These are phyloP conservation scores for Irpex sp. DNA, from an alignment of 1,284 basidiomycete species.

Conservation along the genomic window DNA sequence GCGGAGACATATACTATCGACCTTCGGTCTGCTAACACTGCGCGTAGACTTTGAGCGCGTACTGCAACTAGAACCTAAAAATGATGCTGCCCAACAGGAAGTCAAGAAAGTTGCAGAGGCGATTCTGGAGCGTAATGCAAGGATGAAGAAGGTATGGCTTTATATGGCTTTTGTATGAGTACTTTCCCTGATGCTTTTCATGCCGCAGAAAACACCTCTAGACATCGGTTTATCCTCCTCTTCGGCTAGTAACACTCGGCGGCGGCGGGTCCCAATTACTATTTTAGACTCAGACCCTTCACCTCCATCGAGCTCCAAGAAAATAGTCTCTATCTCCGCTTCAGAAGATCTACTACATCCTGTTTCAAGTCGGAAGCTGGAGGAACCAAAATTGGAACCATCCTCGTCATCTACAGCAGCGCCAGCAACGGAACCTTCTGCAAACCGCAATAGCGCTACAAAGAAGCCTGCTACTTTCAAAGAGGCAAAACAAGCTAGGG, in stretches of 20 bases:
- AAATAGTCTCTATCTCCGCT: neutral
- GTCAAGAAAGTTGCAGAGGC: slow-evolving; percentile 36
- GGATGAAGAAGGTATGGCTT: slow-evolving; percentile 26
- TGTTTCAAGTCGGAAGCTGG: slow-evolving; percentile 27
- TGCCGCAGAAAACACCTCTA: slow-evolving; percentile 14
- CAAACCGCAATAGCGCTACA: neutral
- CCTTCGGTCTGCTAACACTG: neutral
- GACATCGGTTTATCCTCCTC: slow-evolving; percentile 17
- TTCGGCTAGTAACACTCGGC: slow-evolving; percentile 20
- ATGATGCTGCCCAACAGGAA: slow-evolving; percentile 55
- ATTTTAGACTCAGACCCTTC: slow-evolving; percentile 46
- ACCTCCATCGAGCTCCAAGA: slow-evolving; percentile 9
- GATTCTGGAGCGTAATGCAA: slow-evolving; percentile 24
- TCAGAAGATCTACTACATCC: slow-evolving; percentile 30
- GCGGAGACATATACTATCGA: slow-evolving; percentile 18
- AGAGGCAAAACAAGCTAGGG: slow-evolving; percentile 52
- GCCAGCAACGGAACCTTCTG: slow-evolving; percentile 9
- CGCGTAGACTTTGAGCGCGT: slow-evolving; percentile 56
- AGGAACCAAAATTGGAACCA: slow-evolving; percentile 9
- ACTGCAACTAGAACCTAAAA: slow-evolving; percentile 52
- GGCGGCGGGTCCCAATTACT: slow-evolving; percentile 67
- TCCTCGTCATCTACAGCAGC: slow-evolving; percentile 18
- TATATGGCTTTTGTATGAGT: neutral
- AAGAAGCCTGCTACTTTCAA: slow-evolving; percentile 38
- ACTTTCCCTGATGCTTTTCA: slow-evolving; percentile 10